These are phyloP conservation scores for Plasmodium knowlesi DNA, from an alignment of 169 alveolate species.

Conservation along the genomic window DNA sequence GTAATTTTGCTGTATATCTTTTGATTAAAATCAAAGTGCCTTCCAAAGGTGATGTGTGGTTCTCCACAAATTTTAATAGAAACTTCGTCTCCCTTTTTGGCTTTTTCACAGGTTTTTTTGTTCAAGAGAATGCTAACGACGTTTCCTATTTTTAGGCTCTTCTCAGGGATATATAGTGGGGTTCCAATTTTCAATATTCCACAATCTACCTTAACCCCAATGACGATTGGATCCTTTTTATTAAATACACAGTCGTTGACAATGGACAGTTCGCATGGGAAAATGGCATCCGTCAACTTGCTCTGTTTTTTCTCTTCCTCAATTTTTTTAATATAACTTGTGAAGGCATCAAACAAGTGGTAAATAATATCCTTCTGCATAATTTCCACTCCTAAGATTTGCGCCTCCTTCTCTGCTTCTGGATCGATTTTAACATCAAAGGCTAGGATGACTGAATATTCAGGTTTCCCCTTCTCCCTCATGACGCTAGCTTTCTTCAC, in stretches of 20 bases:
- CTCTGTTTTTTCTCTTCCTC: slow-evolving; percentile 87
- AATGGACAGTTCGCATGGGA: slow-evolving; percentile 96
- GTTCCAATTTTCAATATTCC: slow-evolving; percentile 96
- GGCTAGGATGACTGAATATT: slow-evolving; percentile 97
- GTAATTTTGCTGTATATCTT: slow-evolving; percentile 91
- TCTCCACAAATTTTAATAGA: slow-evolving; percentile 91
- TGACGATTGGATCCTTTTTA: slow-evolving; percentile 96
- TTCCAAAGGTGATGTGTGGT: slow-evolving; percentile 93
- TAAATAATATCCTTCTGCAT: slow-evolving; percentile 98
- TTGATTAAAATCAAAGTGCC: slow-evolving; percentile 94
- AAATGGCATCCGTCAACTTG: slow-evolving; percentile 89
- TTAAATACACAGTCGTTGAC: slow-evolving; percentile 95
- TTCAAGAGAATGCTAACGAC: slow-evolving; percentile 96
- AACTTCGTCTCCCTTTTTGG: slow-evolving; percentile 93
- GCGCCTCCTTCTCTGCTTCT: slow-evolving; percentile 98
- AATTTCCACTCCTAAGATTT: slow-evolving; percentile 94
- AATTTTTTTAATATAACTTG: slow-evolving; percentile 92
- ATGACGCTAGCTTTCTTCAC: slow-evolving; percentile 96
- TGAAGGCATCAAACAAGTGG: slow-evolving; percentile 97
- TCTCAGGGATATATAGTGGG: slow-evolving; percentile 94
- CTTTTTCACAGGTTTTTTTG: slow-evolving; percentile 93
- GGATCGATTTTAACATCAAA: slow-evolving; percentile 97
- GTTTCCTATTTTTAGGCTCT: slow-evolving; percentile 94
- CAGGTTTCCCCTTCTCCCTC: slow-evolving; percentile 95
- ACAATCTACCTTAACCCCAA: slow-evolving; percentile 95